phyloP scores from a whole-genome alignment of 106 monocot species.

The Dendrobium huoshanense region DNA sequence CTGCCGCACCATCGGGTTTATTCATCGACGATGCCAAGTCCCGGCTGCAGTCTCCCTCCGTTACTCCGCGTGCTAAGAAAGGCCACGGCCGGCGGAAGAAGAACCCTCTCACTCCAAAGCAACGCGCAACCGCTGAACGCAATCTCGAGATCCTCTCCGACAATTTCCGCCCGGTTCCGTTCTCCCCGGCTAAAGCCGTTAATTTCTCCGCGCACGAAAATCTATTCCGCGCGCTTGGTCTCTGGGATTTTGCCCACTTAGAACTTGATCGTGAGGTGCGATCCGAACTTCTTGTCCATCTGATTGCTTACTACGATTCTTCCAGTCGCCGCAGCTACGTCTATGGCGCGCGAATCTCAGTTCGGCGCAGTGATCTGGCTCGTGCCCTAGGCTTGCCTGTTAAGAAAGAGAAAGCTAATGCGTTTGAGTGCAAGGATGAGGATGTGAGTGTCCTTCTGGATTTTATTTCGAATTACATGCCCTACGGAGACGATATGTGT shows the following conservation, averaged over 20 bases:
- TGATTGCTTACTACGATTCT: constrained; percentile 63
- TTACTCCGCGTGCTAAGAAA: not conserved
- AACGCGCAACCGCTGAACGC: constrained; percentile 21
- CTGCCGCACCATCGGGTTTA: not conserved
- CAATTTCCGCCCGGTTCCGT: constrained; percentile 29
- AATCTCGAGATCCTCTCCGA: constrained; percentile 19
- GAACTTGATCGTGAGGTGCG: constrained; percentile 28
- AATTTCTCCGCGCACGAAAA: constrained; percentile 34
- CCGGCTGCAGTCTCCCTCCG: not conserved
- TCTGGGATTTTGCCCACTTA: constrained; percentile 57
- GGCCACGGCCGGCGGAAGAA: constrained; percentile 6
- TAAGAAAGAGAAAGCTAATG: constrained; percentile 21
- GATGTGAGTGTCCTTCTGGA: constrained; percentile 23
- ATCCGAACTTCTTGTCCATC: constrained; percentile 38
- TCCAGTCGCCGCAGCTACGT: constrained; percentile 35
- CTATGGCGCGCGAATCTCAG: constrained; percentile 18
- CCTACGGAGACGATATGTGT: constrained; percentile 54
- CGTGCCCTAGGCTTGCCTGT: constrained; percentile 44
- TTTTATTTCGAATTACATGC: constrained; percentile 49
- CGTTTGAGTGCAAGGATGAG: constrained; percentile 9
- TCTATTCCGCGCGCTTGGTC: constrained; percentile 52
- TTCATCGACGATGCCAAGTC: not conserved
- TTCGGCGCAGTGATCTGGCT: constrained; percentile 34
- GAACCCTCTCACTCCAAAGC: constrained; percentile 29
- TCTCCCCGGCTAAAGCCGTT: constrained; percentile 9